These are phyloP conservation scores for Glebionis coronaria DNA, from an alignment of 129 eudicot species.

Conservation along the genomic window DNA sequence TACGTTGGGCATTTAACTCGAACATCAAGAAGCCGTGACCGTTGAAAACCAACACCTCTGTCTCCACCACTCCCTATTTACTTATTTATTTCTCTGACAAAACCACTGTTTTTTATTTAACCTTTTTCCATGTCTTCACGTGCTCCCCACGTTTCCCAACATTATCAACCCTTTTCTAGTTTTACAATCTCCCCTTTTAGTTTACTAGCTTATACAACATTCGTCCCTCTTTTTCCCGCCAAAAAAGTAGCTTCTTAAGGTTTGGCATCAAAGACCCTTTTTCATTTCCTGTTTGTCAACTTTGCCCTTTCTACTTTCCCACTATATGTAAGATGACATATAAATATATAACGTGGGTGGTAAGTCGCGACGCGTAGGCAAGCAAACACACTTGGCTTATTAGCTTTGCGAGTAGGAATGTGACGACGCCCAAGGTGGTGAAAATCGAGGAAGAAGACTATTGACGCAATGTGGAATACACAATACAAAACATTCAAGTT, in stretches of 20 bases:
- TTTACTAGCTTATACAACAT: constrained; percentile 6
- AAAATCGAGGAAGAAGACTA: no score
- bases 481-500: no score
- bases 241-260: background rate
- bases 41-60: constrained; percentile 31
- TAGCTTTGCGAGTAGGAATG: no score
- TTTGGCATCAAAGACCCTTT: background rate
- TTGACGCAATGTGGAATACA: no score
- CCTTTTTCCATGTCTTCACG: constrained; percentile 29
- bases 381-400: no score
- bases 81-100: constrained; percentile 26
- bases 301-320: background rate
- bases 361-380: no score
- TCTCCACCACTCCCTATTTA: constrained; percentile 25
- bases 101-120: background rate
- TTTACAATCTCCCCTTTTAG: background rate
- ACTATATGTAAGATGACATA: no score
- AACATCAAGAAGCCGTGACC: constrained; percentile 38
- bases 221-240: constrained; percentile 29
- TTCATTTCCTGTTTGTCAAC: background rate
- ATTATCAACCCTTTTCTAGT: background rate
- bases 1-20: constrained; percentile 28
- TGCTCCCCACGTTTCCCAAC: constrained; percentile 28
- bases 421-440: no score
- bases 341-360: no score